Conservation (phyloP, 371 early-diverging fungal species). For the Chytridiales sp. region DNA sequence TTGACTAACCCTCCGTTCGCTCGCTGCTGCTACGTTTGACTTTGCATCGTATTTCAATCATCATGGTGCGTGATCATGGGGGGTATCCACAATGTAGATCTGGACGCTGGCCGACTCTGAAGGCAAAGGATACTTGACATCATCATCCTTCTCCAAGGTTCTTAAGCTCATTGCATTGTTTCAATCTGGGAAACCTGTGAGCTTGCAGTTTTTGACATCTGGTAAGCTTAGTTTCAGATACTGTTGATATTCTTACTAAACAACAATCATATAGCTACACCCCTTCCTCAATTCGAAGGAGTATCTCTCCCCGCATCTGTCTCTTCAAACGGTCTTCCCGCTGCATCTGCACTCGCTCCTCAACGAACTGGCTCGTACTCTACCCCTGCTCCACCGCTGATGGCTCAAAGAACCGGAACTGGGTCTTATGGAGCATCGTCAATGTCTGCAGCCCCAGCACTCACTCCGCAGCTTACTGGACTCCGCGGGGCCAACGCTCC, state of each 20-base stretch:
- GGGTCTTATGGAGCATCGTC: background rate
- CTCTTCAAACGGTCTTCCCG: conserved; percentile 20
- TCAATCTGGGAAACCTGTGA: conserved; percentile 68
- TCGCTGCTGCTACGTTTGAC: too few relatives aligned
- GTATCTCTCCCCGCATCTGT: conserved; percentile 21
- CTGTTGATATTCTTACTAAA: conserved; percentile 30
- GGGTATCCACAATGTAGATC: conserved; percentile 52
- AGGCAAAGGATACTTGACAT: conserved; percentile 72
- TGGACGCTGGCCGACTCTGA: conserved; percentile 81
- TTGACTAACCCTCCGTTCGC: too few relatives aligned
- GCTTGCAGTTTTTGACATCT: conserved; percentile 46
- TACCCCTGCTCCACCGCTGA: conserved; percentile 1
- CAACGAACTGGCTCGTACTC: conserved; percentile 3
- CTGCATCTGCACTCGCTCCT: conserved; percentile 23
- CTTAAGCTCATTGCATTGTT: conserved; percentile 86
- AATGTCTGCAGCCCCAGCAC: background rate
- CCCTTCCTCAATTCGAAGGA: conserved; percentile 57
- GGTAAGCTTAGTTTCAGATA: conserved; percentile 45
- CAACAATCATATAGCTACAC: background rate
- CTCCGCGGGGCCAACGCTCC: background rate
- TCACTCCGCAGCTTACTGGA: conserved; percentile 31
- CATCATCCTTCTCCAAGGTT: conserved; percentile 72
- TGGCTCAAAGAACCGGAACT: background rate
- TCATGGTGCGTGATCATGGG: background rate
- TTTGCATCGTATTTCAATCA: too few relatives aligned